Evolutionary conservation across 1,284 basidiomycete species (phyloP).

Genomic region (Ganoderma boninense): DNA sequence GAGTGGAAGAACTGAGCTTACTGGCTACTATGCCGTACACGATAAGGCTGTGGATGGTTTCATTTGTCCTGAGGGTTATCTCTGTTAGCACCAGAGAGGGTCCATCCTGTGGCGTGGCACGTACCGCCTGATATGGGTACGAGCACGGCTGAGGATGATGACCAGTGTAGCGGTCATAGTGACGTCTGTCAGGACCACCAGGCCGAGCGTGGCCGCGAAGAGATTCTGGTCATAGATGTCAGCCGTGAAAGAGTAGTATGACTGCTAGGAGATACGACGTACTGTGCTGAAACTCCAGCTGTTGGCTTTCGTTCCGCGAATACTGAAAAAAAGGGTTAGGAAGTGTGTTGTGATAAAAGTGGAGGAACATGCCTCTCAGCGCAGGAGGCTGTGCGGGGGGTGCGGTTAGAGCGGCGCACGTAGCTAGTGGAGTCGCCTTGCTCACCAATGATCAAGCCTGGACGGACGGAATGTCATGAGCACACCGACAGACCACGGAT

Average conservation of each 20-base stretch:
- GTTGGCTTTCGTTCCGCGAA: neutral
- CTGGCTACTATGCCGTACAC: neutral
- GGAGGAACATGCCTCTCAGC: neutral
- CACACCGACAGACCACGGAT: neutral
- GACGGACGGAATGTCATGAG: neutral
- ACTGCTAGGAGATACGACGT: neutral
- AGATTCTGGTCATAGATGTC: neutral
- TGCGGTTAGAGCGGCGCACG: neutral
- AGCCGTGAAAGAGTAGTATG: neutral
- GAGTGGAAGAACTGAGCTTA: neutral
- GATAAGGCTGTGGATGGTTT: neutral
- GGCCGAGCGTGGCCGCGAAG: neutral
- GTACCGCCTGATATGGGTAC: slow-evolving; percentile 1
- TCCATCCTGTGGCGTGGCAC: neutral
- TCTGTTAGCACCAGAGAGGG: neutral
- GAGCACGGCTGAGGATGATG: neutral
- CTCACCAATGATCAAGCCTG: slow-evolving; percentile 5
- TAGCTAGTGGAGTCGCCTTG: neutral
- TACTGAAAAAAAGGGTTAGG: neutral
- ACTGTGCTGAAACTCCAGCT: neutral
- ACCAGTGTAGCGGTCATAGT: neutral
- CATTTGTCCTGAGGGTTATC: neutral
- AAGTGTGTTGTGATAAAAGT: neutral
- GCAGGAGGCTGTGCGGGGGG: neutral
- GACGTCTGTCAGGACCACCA: neutral